Conservation (phyloP, 2,329 filamentous ascomycete species). For the Emmonsiellopsis sp. region DNA sequence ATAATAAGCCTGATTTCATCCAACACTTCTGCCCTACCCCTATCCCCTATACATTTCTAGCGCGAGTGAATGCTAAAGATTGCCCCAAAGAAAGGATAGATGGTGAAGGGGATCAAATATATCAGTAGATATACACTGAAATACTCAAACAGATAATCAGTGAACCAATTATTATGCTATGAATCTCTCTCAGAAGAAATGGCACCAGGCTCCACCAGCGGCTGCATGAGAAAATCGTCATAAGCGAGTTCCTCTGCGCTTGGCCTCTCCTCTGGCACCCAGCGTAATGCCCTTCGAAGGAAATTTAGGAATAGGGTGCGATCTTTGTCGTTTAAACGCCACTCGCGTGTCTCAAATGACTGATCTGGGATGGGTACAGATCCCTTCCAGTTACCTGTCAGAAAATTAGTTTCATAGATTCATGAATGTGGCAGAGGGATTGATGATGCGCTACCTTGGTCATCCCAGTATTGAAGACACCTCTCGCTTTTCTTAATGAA, state of each 20-base stretch:
- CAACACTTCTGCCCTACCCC: too few species aligned
- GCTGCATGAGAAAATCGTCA: constrained; percentile 4
- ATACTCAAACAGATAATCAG: too few species aligned
- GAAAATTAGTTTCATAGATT: neutral
- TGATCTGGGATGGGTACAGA: neutral
- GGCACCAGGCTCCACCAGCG: constrained; percentile 1
- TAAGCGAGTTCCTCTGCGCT: neutral
- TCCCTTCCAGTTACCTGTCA: neutral
- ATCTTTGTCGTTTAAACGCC: neutral
- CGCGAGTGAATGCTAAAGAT: too few species aligned
- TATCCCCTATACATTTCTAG: too few species aligned
- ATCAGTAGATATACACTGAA: too few species aligned
- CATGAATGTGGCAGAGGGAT: neutral
- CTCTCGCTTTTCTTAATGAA: constrained; percentile 3
- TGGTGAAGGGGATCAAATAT: too few species aligned
- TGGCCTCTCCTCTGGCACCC: constrained; percentile 4
- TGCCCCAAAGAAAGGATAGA: too few species aligned
- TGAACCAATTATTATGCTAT: too few species aligned
- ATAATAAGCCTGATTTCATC: too few species aligned
- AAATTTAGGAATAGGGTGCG: neutral
- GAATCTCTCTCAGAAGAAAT: constrained; percentile 10
- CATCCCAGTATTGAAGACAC: constrained; percentile 1
- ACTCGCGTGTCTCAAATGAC: neutral
- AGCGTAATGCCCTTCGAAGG: neutral
- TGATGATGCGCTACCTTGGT: neutral